Percentiles rank a stretch among this genome's conserved stretches.
Conservation (phyloP, 179 eudicot genomes). For the Carnegiea gigantea region DNA sequence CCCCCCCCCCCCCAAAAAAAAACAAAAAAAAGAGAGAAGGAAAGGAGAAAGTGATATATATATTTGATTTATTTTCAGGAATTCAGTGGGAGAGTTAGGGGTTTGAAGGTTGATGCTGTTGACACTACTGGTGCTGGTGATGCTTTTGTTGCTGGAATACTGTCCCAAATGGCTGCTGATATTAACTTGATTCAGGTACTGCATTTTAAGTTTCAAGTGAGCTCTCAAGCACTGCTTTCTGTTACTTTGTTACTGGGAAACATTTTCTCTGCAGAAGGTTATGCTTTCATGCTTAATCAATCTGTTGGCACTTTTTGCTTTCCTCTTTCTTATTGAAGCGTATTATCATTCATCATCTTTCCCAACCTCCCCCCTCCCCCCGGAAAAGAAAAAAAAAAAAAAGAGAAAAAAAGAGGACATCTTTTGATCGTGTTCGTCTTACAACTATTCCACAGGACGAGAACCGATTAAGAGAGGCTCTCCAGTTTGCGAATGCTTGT, state of each 20-base stretch:
- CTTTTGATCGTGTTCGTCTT: not conserved
- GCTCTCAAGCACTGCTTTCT: not conserved
- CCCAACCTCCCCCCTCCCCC: no score
- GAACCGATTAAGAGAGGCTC: slow-evolving; percentile 63
- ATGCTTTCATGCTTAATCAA: no score
- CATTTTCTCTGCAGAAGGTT: not conserved
- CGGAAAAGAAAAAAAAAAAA: no score
- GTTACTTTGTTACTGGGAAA: not conserved
- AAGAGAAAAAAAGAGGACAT: not conserved
- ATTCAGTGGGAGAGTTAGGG: slow-evolving; percentile 75
- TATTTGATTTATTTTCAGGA: slow-evolving; percentile 51
- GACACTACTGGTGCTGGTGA: slow-evolving; percentile 99
- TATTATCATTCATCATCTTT: no score
- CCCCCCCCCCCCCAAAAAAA: not conserved
- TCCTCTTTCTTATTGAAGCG: no score
- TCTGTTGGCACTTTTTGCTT: no score
- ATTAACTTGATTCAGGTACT: slow-evolving; percentile 68
- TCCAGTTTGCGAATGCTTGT: slow-evolving; percentile 83
- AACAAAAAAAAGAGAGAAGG: not conserved
- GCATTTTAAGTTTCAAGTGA: not conserved
- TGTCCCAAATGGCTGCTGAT: slow-evolving; percentile 74
- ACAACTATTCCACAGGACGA: slow-evolving; percentile 44
- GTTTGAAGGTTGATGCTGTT: slow-evolving; percentile 73
- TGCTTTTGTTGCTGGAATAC: slow-evolving; percentile 91
- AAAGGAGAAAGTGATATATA: not conserved